Conservation (phyloP, 202 grass and related monocot genomes). For the Carex sylvatica region DNA sequence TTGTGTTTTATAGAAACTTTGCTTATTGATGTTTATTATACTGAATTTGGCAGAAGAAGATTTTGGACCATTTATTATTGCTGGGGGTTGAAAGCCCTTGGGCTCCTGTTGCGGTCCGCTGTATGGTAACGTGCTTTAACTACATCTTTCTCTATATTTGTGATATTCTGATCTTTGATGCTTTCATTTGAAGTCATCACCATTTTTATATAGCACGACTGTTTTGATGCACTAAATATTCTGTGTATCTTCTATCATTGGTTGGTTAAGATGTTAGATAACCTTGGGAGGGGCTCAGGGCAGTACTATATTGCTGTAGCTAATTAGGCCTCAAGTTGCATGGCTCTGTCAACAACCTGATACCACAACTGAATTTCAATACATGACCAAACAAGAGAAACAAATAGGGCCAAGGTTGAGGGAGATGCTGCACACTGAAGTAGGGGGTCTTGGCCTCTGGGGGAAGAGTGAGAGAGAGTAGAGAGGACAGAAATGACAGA, state of each 20-base stretch:
- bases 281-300: not conserved
- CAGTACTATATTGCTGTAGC: not conserved
- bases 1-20: constrained; percentile 24
- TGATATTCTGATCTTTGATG: not conserved
- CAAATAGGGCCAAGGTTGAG: not conserved
- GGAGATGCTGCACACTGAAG: not conserved
- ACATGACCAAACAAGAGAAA: not conserved
- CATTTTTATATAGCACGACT: constrained; percentile 7
- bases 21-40: constrained; percentile 34
- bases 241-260: not conserved
- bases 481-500: not conserved
- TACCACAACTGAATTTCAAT: not conserved
- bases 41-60: constrained; percentile 64
- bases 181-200: constrained; percentile 7
- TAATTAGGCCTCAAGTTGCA: not conserved
- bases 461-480: not conserved
- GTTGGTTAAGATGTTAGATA: not conserved
- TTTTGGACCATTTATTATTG: constrained; percentile 90
- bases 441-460: not conserved
- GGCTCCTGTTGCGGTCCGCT: constrained; percentile 85
- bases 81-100: constrained; percentile 93
- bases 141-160: not conserved
- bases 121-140: constrained; percentile 61
- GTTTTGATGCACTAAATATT: constrained; percentile 5
- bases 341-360: not conserved